These are phyloP conservation scores for Lentithecium fluviatile DNA, from an alignment of 495 filamentous ascomycete genomes.

Conservation along the genomic window DNA sequence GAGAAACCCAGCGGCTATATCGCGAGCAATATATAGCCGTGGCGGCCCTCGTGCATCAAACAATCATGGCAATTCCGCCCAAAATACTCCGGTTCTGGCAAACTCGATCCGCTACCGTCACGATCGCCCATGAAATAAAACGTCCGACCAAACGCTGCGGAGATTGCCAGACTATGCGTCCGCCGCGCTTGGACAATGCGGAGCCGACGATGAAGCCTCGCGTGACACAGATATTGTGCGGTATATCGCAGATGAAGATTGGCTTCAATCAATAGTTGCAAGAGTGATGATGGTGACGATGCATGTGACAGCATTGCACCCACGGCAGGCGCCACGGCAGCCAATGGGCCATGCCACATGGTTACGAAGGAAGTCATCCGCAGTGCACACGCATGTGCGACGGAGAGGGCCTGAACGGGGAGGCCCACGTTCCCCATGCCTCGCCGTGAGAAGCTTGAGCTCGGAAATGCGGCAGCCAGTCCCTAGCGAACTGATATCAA, in stretches of 20 bases:
- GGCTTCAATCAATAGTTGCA: not conserved
- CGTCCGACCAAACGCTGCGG: constrained; percentile 30
- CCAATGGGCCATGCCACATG: not conserved
- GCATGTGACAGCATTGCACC: constrained; percentile 14
- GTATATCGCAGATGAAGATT: not conserved
- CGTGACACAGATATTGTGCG: constrained; percentile 25
- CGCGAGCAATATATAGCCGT: not conserved
- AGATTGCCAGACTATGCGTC: constrained; percentile 30
- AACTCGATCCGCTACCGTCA: constrained; percentile 32
- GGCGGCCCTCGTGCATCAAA: not conserved
- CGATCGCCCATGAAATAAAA: constrained; percentile 28
- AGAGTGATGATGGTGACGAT: not conserved
- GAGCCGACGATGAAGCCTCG: not conserved
- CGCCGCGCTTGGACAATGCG: constrained; percentile 7
- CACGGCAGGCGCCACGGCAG: too few relatives aligned
- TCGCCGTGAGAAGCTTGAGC: constrained; percentile 29
- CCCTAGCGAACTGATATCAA: constrained; percentile 30
- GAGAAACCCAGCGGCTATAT: constrained; percentile 9
- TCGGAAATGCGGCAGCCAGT: constrained; percentile 33
- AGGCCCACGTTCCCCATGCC: constrained; percentile 27
- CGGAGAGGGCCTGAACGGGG: constrained; percentile 16
- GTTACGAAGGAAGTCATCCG: not conserved
- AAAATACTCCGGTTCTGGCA: constrained; percentile 35
- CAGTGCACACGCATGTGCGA: not conserved
- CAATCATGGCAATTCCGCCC: constrained; percentile 23